Evolutionary conservation across 129 eudicot genomes (phyloP).

Genomic region (Flaveria trinervia): DNA sequence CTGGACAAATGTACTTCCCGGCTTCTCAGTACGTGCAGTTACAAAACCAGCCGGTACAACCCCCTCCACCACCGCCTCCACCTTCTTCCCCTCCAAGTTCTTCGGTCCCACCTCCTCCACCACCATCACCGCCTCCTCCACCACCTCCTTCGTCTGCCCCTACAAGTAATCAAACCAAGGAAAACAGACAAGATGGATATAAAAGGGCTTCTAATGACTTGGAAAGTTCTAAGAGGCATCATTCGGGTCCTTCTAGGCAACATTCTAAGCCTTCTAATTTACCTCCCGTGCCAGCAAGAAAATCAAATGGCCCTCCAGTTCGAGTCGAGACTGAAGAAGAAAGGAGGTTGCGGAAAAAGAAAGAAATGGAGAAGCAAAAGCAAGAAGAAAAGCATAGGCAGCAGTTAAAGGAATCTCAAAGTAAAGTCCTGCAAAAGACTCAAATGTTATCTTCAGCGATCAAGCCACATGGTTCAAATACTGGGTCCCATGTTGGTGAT

Average conservation of each 20-base stretch:
- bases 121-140: conserved; percentile 68
- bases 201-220: conserved; percentile 33
- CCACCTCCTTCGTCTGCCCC: conserved; percentile 59
- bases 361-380: conserved; percentile 76
- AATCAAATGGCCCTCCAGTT: conserved; percentile 51
- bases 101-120: conserved; percentile 65
- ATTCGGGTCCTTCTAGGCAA: conserved; percentile 44
- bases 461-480: conserved; percentile 70
- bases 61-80: conserved; percentile 55
- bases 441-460: conserved; percentile 65
- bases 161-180: conserved; percentile 37
- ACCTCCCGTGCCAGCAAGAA: conserved; percentile 49
- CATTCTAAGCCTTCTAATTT: conserved; percentile 54
- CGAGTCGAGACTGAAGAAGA: conserved; percentile 89
- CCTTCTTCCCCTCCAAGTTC: conserved; percentile 54
- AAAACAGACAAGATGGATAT: conserved; percentile 42
- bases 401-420: conserved; percentile 73
- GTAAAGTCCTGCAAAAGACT: conserved; percentile 62
- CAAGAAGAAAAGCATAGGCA: conserved; percentile 74
- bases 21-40: conserved; percentile 71
- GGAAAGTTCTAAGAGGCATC: conserved; percentile 30
- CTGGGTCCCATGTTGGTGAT: conserved; percentile 90
- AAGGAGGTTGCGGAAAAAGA: conserved; percentile 75
- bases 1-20: conserved; percentile 58
- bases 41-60: conserved; percentile 49